Percentiles rank a stretch among this genome's conserved stretches.
These are phyloP conservation scores for Chlamydomonas sp. DNA, from an alignment of 139 green algal species.

Conservation along the genomic window DNA sequence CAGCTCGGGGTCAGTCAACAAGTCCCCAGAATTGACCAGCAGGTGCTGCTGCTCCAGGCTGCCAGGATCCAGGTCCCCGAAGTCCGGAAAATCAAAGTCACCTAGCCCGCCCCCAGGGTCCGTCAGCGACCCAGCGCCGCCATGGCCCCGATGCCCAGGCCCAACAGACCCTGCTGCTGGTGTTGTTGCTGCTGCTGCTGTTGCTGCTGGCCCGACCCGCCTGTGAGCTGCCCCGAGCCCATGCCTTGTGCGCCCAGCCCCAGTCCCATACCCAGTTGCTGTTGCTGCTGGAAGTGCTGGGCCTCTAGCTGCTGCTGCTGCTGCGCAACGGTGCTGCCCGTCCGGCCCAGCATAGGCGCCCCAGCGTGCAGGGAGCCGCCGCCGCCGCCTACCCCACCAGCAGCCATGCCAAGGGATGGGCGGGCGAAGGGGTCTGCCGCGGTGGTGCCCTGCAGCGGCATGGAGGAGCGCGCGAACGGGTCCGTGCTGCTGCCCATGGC, in stretches of 20 bases:
- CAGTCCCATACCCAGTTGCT: background rate
- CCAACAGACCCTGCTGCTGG: background rate
- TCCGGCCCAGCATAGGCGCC: background rate
- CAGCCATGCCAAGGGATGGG: too few species aligned
- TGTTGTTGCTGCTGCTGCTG: background rate
- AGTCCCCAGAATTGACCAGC: background rate
- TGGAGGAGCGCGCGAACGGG: too few species aligned
- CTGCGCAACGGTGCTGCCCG: background rate
- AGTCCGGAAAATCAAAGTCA: conserved; percentile 28
- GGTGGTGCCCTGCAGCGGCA: too few species aligned
- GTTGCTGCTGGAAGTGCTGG: background rate
- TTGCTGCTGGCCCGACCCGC: background rate
- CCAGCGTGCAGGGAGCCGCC: background rate
- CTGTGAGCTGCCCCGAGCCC: too few species aligned
- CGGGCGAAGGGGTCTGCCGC: too few species aligned
- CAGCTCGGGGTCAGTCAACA: conserved; percentile 1
- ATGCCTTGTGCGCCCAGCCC: background rate
- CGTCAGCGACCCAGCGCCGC: background rate
- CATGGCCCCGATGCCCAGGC: background rate
- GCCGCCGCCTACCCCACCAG: too few species aligned
- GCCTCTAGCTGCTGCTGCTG: background rate
- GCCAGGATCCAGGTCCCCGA: background rate
- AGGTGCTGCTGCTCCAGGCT: background rate
- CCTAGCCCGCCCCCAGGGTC: background rate
- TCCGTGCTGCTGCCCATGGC: too few species aligned